These are phyloP conservation scores for Phyllosticta citribraziliensis DNA, from an alignment of 2,329 filamentous ascomycete species.

Conservation along the genomic window DNA sequence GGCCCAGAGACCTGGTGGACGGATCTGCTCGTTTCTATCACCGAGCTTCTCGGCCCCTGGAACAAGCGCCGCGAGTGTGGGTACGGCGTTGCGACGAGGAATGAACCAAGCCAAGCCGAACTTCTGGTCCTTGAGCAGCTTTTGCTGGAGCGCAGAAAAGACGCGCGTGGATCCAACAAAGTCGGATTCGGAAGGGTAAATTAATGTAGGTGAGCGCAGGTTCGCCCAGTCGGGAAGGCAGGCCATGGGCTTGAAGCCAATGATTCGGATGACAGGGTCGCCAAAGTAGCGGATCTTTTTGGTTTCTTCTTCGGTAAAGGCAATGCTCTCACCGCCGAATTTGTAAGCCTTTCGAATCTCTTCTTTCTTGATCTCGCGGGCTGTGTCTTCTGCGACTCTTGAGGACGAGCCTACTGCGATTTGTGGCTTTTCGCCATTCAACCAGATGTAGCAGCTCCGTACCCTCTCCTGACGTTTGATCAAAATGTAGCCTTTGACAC, in stretches of 20 bases:
- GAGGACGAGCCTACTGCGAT: slow-evolving; percentile 67
- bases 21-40: slow-evolving; percentile 54
- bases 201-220: slow-evolving; percentile 76
- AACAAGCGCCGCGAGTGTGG: slow-evolving; percentile 69
- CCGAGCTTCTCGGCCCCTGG: slow-evolving; percentile 60
- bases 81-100: slow-evolving; percentile 67
- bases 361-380: slow-evolving; percentile 63
- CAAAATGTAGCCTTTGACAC: slow-evolving; percentile 86
- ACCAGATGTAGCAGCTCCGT: slow-evolving; percentile 77
- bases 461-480: slow-evolving; percentile 75
- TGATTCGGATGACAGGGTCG: slow-evolving; percentile 70
- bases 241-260: slow-evolving; percentile 82
- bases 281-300: slow-evolving; percentile 71
- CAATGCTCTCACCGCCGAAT: slow-evolving; percentile 82
- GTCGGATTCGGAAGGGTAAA: slow-evolving; percentile 86
- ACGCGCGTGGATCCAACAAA: slow-evolving; percentile 86
- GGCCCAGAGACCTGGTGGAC: slow-evolving; percentile 82
- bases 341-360: slow-evolving; percentile 92
- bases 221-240: slow-evolving; percentile 75
- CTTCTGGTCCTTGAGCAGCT: slow-evolving; percentile 68
- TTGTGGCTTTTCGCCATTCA: slow-evolving; percentile 75
- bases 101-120: slow-evolving; percentile 87
- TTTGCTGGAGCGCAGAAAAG: slow-evolving; percentile 84
- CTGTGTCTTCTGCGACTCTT: slow-evolving; percentile 67
- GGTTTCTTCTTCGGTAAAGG: slow-evolving; percentile 78